phyloP scores from a whole-genome alignment of 352 stramenopile genomes.

The Phytophthora idaei region DNA sequence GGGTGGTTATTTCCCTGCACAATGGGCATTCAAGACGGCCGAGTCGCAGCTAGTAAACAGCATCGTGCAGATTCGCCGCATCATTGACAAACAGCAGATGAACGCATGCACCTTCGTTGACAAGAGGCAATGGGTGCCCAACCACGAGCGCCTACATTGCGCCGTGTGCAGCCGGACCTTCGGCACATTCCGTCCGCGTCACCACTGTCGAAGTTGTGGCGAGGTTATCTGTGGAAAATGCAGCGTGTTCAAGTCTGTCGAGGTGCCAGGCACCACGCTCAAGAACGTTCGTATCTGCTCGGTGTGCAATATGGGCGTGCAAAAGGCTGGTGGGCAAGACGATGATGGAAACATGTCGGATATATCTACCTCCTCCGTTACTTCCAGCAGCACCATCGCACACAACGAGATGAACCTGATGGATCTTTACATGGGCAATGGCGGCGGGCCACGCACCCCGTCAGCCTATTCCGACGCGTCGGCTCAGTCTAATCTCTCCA shows the following conservation, averaged over 20 bases:
- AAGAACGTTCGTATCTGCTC: constrained; percentile 88
- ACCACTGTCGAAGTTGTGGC: constrained; percentile 88
- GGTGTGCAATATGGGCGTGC: constrained; percentile 86
- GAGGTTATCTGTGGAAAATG: constrained; percentile 91
- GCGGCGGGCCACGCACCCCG: constrained; percentile 60
- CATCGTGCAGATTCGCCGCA: constrained; percentile 78
- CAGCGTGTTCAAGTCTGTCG: constrained; percentile 80
- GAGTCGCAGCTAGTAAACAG: constrained; percentile 81
- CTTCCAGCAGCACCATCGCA: constrained; percentile 76
- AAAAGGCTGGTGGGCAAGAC: constrained; percentile 46
- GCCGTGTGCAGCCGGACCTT: constrained; percentile 78
- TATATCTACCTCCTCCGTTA: constrained; percentile 79
- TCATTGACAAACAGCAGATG: constrained; percentile 90
- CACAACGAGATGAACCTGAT: constrained; percentile 89
- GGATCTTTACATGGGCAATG: constrained; percentile 73
- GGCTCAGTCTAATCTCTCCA: constrained; percentile 78
- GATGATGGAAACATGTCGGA: constrained; percentile 69
- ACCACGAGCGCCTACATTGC: constrained; percentile 73
- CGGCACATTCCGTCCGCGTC: constrained; percentile 77
- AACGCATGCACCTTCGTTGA: constrained; percentile 86
- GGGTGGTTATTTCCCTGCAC: constrained; percentile 75
- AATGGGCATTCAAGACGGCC: constrained; percentile 85
- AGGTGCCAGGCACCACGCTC: constrained; percentile 80
- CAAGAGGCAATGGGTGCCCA: constrained; percentile 82
- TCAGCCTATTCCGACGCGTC: constrained; percentile 81